These are phyloP conservation scores for Aechmea fasciata DNA, from an alignment of 176 grass and related monocot species.

Conservation along the genomic window DNA sequence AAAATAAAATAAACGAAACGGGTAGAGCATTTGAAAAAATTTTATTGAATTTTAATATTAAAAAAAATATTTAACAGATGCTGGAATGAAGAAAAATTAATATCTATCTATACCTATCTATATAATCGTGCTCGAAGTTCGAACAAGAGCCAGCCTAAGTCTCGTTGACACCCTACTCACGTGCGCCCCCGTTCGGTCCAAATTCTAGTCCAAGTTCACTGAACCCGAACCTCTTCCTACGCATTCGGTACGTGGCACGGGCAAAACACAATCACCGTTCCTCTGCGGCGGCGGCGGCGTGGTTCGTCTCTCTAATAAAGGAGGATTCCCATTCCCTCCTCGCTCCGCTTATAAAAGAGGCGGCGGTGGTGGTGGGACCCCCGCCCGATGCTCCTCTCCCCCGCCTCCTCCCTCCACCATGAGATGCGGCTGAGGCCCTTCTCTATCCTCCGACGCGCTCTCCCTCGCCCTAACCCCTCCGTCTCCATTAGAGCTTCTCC, in stretches of 20 bases:
- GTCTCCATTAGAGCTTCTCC: constrained; percentile 22
- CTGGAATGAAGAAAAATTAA: too few species aligned
- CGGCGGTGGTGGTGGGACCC: background rate
- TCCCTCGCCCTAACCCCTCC: constrained; percentile 3
- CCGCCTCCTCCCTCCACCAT: constrained; percentile 7
- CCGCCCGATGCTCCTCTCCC: background rate
- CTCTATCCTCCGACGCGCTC: constrained; percentile 23
- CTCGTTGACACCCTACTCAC: background rate
- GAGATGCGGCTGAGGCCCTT: constrained; percentile 39
- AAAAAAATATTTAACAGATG: too few species aligned
- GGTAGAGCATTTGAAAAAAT: too few species aligned
- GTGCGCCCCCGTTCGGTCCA: background rate
- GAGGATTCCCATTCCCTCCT: background rate
- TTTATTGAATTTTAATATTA: too few species aligned
- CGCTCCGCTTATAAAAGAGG: background rate
- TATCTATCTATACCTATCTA: too few species aligned
- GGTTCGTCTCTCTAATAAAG: background rate
- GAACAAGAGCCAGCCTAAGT: too few species aligned
- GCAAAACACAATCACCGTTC: background rate
- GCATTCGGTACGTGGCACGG: background rate
- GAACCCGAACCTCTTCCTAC: background rate
- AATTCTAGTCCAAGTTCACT: background rate
- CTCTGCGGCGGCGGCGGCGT: background rate
- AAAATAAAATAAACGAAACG: too few species aligned
- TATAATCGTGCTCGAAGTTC: too few species aligned